phyloP scores from a whole-genome alignment of 106 monocot species.

The Ottelia alismoides region DNA sequence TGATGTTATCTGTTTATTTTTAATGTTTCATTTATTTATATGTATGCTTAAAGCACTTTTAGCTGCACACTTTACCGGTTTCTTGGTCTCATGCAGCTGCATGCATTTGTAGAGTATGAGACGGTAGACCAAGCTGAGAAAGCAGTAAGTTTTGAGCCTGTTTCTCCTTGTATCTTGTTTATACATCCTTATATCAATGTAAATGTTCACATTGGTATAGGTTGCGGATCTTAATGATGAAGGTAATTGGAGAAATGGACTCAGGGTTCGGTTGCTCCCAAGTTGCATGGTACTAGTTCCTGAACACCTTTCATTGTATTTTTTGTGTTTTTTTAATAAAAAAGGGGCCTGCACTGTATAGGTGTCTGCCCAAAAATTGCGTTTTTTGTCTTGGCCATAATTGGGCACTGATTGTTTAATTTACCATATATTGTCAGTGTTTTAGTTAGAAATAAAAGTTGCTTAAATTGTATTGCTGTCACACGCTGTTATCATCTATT shows the following conservation, averaged over 20 bases:
- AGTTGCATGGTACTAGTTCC: conserved; percentile 55
- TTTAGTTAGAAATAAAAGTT: too few species aligned
- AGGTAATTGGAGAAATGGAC: conserved; percentile 92
- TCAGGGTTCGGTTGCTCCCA: conserved; percentile 68
- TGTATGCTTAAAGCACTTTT: too few species aligned
- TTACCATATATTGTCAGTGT: too few species aligned
- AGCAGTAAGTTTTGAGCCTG: conserved; percentile 54
- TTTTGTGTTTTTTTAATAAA: neutral
- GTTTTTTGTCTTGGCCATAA: neutral
- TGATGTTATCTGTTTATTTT: neutral
- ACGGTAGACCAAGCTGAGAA: conserved; percentile 74
- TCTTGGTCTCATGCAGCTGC: conserved; percentile 38
- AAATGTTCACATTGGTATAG: conserved; percentile 14
- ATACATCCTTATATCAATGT: neutral
- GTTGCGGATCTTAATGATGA: conserved; percentile 69
- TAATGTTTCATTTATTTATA: neutral
- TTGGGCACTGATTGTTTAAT: too few species aligned
- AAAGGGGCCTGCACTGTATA: neutral
- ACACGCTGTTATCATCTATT: too few species aligned
- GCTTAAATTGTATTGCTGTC: too few species aligned
- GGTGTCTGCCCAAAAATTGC: neutral
- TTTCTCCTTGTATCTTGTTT: neutral
- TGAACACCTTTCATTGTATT: neutral
- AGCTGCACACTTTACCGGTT: neutral
- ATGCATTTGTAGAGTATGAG: conserved; percentile 98